Conservation (phyloP, 768 basidiomycete species). For the Chalciporus sphaerocephalus region DNA sequence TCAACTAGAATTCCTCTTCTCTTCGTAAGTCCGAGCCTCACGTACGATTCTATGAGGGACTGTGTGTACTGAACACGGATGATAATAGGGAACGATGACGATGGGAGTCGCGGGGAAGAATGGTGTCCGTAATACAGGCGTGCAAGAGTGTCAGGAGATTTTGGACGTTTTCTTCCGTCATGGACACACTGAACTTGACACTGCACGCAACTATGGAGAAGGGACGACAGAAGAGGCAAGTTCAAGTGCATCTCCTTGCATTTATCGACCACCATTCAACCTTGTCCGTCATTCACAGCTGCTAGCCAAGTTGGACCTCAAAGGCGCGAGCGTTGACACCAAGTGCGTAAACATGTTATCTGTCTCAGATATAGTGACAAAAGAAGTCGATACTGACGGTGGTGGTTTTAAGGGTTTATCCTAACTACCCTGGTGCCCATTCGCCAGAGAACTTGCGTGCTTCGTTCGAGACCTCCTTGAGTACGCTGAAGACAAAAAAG, state of each 20-base stretch:
- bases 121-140: slow-evolving; percentile 32
- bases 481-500: too few relatives aligned
- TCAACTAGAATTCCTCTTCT: too few relatives aligned
- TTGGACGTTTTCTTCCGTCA: not conserved
- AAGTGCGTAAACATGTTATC: not conserved
- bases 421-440: not conserved
- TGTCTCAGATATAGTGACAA: not conserved
- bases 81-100: slow-evolving; percentile 38
- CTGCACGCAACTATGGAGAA: not conserved
- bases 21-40: too few relatives aligned
- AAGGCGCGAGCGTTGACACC: not conserved
- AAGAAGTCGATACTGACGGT: not conserved
- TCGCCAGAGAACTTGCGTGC: not conserved
- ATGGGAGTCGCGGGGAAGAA: slow-evolving; percentile 37
- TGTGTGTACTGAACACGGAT: too few relatives aligned
- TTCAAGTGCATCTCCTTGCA: not conserved
- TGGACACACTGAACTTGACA: not conserved
- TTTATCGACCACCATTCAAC: not conserved
- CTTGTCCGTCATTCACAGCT: not conserved
- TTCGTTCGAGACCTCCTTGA: not conserved
- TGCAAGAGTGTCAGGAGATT: slow-evolving; percentile 33
- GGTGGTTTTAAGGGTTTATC: not conserved
- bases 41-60: too few relatives aligned
- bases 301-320: not conserved
- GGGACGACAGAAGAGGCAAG: not conserved